Percentiles rank a stretch among this genome's conserved stretches.
Evolutionary conservation across 2,329 filamentous ascomycete genomes (phyloP).

Genomic region (Trichoderma aggressivum): DNA sequence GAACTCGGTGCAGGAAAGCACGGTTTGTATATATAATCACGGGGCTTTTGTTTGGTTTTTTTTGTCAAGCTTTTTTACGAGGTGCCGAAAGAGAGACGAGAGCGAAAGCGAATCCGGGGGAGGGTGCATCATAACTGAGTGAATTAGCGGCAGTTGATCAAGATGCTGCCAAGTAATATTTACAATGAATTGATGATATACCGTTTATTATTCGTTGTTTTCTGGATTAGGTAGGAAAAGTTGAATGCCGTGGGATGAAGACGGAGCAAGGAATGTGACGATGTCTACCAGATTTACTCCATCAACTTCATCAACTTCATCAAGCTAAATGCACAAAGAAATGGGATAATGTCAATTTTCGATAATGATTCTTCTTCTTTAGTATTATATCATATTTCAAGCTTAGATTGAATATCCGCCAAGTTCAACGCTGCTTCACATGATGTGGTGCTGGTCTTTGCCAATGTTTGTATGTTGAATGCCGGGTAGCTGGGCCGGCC

Average conservation of each 20-base stretch:
- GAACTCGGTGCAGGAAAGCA: background rate
- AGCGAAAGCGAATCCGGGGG: background rate
- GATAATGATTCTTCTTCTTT: background rate
- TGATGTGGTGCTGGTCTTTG: background rate
- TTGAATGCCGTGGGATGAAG: background rate
- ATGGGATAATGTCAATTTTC: background rate
- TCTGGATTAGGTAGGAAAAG: background rate
- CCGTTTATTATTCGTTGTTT: background rate
- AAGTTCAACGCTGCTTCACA: background rate
- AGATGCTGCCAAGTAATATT: background rate
- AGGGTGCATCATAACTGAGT: background rate
- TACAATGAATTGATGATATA: background rate
- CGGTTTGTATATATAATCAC: conserved; percentile 15
- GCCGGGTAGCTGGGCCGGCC: background rate
- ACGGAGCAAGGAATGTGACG: no score
- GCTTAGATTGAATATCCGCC: background rate
- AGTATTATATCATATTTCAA: background rate
- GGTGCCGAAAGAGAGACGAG: background rate
- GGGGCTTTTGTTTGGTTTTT: background rate
- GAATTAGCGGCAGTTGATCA: background rate
- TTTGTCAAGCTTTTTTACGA: background rate
- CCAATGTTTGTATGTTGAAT: background rate
- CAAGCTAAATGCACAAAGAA: no score
- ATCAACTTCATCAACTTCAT: no score
- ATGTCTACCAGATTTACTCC: no score